phyloP scores from a whole-genome alignment of 208 protist species.

The Polymyxa betae region DNA sequence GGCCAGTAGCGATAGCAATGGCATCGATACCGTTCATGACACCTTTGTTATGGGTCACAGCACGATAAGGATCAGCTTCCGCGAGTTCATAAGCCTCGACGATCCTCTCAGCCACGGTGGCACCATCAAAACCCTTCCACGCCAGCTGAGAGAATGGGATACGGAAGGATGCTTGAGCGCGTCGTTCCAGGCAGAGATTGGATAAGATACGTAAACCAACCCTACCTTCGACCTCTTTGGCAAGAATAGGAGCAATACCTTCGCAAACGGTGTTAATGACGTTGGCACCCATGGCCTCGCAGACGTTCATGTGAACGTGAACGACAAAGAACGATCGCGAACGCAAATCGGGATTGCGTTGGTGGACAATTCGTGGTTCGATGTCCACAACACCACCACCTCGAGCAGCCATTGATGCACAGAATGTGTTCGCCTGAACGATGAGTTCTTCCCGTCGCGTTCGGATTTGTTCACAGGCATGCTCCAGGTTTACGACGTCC shows the following conservation, averaged over 20 bases:
- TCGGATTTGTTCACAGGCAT: neutral
- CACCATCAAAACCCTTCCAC: constrained; percentile 60
- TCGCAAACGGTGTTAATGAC: constrained; percentile 68
- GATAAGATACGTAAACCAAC: constrained; percentile 65
- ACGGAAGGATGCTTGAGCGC: constrained; percentile 44
- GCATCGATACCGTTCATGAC: constrained; percentile 73
- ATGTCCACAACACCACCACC: constrained; percentile 61
- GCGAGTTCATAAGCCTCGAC: constrained; percentile 67
- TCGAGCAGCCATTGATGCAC: constrained; percentile 53
- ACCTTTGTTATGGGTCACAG: constrained; percentile 70
- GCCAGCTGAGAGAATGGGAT: constrained; percentile 55
- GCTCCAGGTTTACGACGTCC: neutral
- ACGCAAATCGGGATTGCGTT: neutral
- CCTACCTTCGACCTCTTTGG: constrained; percentile 47
- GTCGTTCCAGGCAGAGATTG: constrained; percentile 60
- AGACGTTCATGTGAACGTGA: constrained; percentile 64
- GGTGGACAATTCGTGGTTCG: neutral
- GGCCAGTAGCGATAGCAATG: constrained; percentile 67
- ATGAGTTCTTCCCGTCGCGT: constrained; percentile 30
- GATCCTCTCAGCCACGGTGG: constrained; percentile 65
- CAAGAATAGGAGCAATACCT: constrained; percentile 57
- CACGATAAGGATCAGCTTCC: constrained; percentile 67
- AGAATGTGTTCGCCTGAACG: constrained; percentile 57
- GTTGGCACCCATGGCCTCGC: constrained; percentile 70
- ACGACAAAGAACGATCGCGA: constrained; percentile 59